These are phyloP conservation scores for Martiniozyma abietophila DNA, from an alignment of 805 yeast genomes.

Conservation along the genomic window DNA sequence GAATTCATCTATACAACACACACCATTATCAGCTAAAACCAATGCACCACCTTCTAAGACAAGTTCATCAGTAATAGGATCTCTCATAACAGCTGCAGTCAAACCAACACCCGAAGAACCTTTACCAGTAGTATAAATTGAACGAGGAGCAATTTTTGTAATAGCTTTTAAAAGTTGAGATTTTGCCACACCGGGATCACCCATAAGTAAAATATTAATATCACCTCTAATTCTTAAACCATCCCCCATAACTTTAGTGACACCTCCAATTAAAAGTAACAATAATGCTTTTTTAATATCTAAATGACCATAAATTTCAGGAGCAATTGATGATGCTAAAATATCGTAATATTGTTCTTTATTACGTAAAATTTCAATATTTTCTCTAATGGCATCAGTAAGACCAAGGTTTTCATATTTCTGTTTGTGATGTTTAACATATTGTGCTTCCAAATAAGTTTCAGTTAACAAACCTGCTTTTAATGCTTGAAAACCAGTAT, in stretches of 20 bases:
- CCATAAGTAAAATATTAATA: slow-evolving; percentile 91
- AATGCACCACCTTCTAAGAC: slow-evolving; percentile 97
- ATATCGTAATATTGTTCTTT: slow-evolving; percentile 71
- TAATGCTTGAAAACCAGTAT: slow-evolving; percentile 89
- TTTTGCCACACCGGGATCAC: slow-evolving; percentile 99
- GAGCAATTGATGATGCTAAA: slow-evolving; percentile 86
- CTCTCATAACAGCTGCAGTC: slow-evolving; percentile 98
- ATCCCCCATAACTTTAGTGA: slow-evolving; percentile 87
- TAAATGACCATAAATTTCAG: slow-evolving; percentile 90
- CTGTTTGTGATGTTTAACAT: slow-evolving; percentile 78
- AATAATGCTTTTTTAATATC: slow-evolving; percentile 90
- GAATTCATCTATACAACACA: slow-evolving; percentile 97
- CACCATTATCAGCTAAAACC: slow-evolving; percentile 94
- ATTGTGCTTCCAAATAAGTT: slow-evolving; percentile 84
- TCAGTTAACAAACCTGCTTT: slow-evolving; percentile 91
- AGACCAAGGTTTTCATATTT: slow-evolving; percentile 63
- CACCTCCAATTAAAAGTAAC: slow-evolving; percentile 86
- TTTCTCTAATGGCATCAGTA: slow-evolving; percentile 44
- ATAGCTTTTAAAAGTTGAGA: slow-evolving; percentile 90
- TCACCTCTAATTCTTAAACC: slow-evolving; percentile 98
- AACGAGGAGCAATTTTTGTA: slow-evolving; percentile 88
- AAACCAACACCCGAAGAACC: slow-evolving; percentile 99
- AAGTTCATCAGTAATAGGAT: slow-evolving; percentile 98
- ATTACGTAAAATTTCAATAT: slow-evolving; percentile 44
- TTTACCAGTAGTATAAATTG: slow-evolving; percentile 95